Conservation (phyloP, 2,329 filamentous ascomycete species). For the Xylaria sp. region DNA sequence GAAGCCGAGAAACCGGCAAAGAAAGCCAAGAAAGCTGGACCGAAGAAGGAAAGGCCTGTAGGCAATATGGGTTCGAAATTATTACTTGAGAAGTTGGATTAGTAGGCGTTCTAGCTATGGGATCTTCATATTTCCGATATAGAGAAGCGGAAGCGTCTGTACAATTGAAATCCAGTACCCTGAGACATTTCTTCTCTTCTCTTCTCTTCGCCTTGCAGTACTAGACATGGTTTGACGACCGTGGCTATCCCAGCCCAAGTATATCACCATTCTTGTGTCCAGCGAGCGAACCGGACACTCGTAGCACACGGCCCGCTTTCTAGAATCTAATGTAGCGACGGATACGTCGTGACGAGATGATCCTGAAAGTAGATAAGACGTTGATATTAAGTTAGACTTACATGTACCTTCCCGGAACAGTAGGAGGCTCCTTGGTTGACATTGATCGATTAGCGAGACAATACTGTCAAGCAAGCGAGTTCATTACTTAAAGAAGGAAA, state of each 20-base stretch:
- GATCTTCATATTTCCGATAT: conserved; percentile 6
- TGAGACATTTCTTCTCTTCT: background rate
- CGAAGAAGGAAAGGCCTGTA: conserved; percentile 56
- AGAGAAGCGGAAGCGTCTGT: conserved; percentile 22
- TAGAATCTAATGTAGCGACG: background rate
- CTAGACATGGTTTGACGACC: background rate
- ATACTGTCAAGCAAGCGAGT: background rate
- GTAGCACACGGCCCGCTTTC: conserved; percentile 12
- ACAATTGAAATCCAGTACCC: conserved; percentile 13
- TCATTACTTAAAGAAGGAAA: background rate
- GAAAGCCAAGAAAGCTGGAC: conserved; percentile 55
- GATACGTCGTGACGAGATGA: background rate
- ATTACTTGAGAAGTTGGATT: conserved; percentile 65
- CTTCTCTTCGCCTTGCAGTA: background rate
- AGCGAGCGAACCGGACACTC: background rate
- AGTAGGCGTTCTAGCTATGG: conserved; percentile 21
- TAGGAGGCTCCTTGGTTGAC: no score
- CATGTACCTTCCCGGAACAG: background rate
- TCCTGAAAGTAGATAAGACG: background rate
- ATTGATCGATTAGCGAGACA: no score
- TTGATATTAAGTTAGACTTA: background rate
- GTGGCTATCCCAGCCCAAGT: background rate
- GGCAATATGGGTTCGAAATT: conserved; percentile 73
- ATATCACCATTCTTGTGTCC: background rate
- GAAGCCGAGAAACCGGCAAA: conserved; percentile 54